Conservation (phyloP, 2,329 filamentous ascomycete genomes). For the Monilinia fructicola region DNA sequence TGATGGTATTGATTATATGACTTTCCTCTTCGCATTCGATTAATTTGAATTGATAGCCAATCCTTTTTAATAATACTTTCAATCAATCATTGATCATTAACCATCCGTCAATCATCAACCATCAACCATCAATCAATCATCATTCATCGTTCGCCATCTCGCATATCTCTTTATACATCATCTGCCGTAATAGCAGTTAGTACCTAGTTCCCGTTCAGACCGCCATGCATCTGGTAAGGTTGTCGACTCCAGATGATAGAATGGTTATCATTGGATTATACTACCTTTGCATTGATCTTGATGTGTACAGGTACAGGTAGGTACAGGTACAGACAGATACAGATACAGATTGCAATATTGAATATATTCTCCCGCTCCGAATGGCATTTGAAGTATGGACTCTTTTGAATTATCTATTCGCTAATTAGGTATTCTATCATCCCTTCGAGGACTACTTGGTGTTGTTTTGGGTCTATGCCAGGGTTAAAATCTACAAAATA, state of each 20-base stretch:
- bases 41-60: neutral
- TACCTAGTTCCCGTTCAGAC: conserved; percentile 5
- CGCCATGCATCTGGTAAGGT: conserved; percentile 14
- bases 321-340: neutral
- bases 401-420: too few relatives aligned
- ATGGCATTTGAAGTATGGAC: neutral
- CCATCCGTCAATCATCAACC: too few relatives aligned
- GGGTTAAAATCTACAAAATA: too few relatives aligned
- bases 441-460: too few relatives aligned
- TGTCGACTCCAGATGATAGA: neutral
- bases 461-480: too few relatives aligned
- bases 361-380: conserved; percentile 1
- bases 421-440: too few relatives aligned
- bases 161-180: conserved; percentile 18
- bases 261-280: neutral
- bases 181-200: conserved; percentile 2
- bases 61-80: neutral
- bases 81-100: too few relatives aligned
- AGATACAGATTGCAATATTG: neutral
- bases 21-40: neutral
- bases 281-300: neutral
- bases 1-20: too few relatives aligned
- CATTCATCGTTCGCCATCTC: conserved; percentile 3
- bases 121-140: neutral
- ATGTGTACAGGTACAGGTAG: neutral